Base-by-base conservation (phyloP, 2,329 filamentous ascomycete species). In the Lasiodiplodia hormozganensis region DNA sequence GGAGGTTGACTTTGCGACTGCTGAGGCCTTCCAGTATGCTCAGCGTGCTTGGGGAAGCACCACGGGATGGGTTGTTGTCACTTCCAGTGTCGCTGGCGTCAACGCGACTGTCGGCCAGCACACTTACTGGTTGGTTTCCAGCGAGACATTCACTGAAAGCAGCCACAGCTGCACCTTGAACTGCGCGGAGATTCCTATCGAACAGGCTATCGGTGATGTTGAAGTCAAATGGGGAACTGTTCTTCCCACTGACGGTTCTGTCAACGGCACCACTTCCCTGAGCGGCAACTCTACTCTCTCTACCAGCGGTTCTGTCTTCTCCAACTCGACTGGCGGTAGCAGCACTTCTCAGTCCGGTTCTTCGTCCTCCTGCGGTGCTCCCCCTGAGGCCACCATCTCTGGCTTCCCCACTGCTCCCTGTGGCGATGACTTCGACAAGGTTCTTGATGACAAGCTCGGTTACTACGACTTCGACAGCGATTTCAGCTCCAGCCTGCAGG, bases 401-500 rank as follows among this genome's bases (percentile, higher is more conserved):
- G 56, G 56, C 34, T 58, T 58, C 56, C 56, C 56, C 1, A 36
- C 56, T 25, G 56, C 34, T 12, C 34, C 56, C 18, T 58, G 56
- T 8, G 56, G 56, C 25, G 56, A 58, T 43, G 56, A 36, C 36
- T 58, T 58, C n/a, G 56, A 58, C 36, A 58, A 58, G 36, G 8
- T 36, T 58, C 56, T 58, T 10, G 56, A 58, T 14, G 56, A 58
- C 36, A 58, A 23, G 56, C 56, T 58, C 12, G 56, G 56, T n/a
- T 58, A 58, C 56, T 58, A 58, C 56, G 56, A 58, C 16, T 58
- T 58, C 56, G n/a, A 36, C 21, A 23, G 56, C 38, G 56, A 58
- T 10, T 58, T 58, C 56, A 60, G 36, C 10, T 23, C 23, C 23
- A 60, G 36, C 25, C 38, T 60, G 21, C 36, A 60, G 18, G 57